phyloP scores from a whole-genome alignment of 176 grass and related monocot genomes.

The Aegilops longissima region DNA sequence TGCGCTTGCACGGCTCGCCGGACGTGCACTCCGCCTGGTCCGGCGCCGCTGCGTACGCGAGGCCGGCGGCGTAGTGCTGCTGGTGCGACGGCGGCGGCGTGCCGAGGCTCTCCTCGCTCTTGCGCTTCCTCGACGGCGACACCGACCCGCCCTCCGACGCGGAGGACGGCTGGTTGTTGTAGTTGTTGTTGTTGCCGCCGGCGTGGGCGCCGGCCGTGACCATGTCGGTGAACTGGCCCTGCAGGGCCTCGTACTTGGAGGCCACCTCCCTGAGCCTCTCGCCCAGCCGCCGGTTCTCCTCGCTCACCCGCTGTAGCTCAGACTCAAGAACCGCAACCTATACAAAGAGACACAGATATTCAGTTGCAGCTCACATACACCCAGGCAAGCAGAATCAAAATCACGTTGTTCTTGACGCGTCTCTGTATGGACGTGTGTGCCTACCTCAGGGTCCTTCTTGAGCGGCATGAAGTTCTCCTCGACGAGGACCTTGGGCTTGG shows the following conservation, averaged over 20 bases:
- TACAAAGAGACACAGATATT: neutral
- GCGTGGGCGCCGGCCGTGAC: neutral
- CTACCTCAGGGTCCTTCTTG: slow-evolving; percentile 72
- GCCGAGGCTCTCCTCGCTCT: slow-evolving; percentile 52
- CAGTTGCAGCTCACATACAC: neutral
- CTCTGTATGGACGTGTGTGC: neutral
- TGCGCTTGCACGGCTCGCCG: slow-evolving; percentile 56
- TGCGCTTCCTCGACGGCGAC: slow-evolving; percentile 72
- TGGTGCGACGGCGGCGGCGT: slow-evolving; percentile 14
- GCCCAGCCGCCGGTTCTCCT: slow-evolving; percentile 67
- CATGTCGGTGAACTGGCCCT: slow-evolving; percentile 51
- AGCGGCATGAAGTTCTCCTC: slow-evolving; percentile 62
- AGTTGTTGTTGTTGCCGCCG: neutral
- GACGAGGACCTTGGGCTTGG: slow-evolving; percentile 44
- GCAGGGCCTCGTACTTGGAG: slow-evolving; percentile 52
- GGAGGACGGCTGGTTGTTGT: slow-evolving; percentile 24
- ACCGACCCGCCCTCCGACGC: slow-evolving; percentile 69
- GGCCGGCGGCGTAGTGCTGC: neutral
- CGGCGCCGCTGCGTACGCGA: neutral
- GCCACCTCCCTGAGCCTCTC: slow-evolving; percentile 49
- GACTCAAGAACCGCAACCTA: slow-evolving; percentile 46
- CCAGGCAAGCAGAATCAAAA: neutral
- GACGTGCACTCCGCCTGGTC: slow-evolving; percentile 56
- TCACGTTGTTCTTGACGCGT: neutral
- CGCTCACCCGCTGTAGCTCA: slow-evolving; percentile 56